Conservation (phyloP, 2,329 filamentous ascomycete genomes). For the Colletotrichum magnum region DNA sequence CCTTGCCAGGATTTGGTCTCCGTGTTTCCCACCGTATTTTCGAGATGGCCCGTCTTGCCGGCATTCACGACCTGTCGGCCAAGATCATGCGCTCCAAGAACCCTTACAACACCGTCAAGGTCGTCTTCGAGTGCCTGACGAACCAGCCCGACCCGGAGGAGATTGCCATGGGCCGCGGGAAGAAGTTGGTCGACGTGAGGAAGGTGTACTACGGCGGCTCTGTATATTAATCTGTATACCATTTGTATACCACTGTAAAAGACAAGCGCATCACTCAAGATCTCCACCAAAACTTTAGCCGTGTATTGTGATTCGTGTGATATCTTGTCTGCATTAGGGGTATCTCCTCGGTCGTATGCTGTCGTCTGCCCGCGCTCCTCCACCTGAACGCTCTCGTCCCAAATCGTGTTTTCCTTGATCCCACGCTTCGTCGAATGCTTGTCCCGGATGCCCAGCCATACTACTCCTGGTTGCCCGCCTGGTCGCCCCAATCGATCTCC, state of each 20-base stretch:
- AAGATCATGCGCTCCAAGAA: conserved; percentile 88
- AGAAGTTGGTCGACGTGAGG: conserved; percentile 95
- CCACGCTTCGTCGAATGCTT: not conserved
- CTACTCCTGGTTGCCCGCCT: conserved; percentile 52
- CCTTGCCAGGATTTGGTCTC: conserved; percentile 86
- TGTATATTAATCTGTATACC: conserved; percentile 64
- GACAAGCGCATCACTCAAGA: conserved; percentile 37
- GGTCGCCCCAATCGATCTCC: conserved; percentile 84
- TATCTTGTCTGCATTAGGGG: conserved; percentile 14
- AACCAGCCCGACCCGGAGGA: conserved; percentile 90
- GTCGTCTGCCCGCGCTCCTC: not conserved
- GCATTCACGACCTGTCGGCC: conserved; percentile 89
- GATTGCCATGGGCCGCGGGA: conserved; percentile 88
- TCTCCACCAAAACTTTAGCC: not conserved
- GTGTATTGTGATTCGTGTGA: not conserved
- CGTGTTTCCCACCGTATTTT: conserved; percentile 93
- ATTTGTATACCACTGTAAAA: conserved; percentile 35
- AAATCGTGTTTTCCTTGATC: not conserved
- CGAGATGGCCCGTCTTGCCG: conserved; percentile 90
- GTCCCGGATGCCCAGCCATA: conserved; percentile 34
- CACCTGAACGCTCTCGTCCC: not conserved
- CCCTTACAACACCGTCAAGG: conserved; percentile 98
- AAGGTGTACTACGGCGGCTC: conserved; percentile 96
- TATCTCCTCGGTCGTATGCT: conserved; percentile 24
- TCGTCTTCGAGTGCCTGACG: conserved; percentile 84